Conservation (phyloP, 495 filamentous ascomycete genomes). For the Penicillium angulare region DNA sequence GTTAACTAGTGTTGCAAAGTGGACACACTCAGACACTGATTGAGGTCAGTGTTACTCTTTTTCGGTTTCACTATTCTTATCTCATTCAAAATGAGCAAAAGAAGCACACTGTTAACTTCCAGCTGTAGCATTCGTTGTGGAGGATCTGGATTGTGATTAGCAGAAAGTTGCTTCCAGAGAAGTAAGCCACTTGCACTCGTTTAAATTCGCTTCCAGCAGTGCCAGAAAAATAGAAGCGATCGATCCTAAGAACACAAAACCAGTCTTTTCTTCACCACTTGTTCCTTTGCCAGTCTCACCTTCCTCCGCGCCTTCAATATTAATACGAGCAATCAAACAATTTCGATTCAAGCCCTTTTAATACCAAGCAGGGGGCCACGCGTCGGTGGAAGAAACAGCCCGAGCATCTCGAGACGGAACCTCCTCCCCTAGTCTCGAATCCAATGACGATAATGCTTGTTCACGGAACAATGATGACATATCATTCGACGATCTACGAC, state of each 20-base stretch:
- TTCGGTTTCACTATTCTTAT: slow-evolving; percentile 6
- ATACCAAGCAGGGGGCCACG: too few relatives aligned
- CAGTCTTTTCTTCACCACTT: too few relatives aligned
- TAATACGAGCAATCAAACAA: too few relatives aligned
- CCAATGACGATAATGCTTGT: too few relatives aligned
- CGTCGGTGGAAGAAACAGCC: too few relatives aligned
- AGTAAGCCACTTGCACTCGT: background rate
- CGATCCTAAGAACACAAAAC: slow-evolving; percentile 1
- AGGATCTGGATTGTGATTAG: background rate
- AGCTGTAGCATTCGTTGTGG: slow-evolving; percentile 5
- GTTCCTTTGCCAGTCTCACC: too few relatives aligned
- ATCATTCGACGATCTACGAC: too few relatives aligned
- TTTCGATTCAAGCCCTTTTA: too few relatives aligned
- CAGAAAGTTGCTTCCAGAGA: background rate
- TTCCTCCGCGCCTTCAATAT: too few relatives aligned
- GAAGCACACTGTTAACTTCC: slow-evolving; percentile 4
- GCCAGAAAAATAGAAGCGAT: slow-evolving; percentile 1
- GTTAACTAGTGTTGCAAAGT: slow-evolving; percentile 8
- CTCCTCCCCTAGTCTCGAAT: too few relatives aligned
- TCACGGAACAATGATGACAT: too few relatives aligned
- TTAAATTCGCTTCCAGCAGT: slow-evolving; percentile 2
- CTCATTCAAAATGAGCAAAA: slow-evolving; percentile 9
- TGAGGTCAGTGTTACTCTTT: slow-evolving; percentile 6
- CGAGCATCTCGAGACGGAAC: too few relatives aligned
- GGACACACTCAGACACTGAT: slow-evolving; percentile 8